phyloP scores from a whole-genome alignment of 140 eudicot genomes.

The Anethum foeniculum region DNA sequence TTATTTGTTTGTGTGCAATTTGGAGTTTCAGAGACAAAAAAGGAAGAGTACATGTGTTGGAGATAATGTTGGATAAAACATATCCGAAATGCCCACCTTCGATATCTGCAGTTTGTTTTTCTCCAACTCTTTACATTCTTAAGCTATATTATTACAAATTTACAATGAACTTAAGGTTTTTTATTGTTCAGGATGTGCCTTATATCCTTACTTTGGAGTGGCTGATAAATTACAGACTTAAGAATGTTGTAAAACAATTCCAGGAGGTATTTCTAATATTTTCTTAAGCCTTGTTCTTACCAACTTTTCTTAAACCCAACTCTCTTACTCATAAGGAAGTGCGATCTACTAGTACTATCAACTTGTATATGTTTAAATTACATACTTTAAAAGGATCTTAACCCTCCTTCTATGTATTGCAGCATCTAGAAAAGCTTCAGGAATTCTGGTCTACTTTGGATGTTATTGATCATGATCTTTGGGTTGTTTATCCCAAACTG shows the following conservation, averaged over 20 bases:
- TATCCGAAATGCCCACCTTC: slow-evolving; percentile 70
- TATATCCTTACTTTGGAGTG: slow-evolving; percentile 48
- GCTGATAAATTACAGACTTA: slow-evolving; percentile 51
- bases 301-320: background rate
- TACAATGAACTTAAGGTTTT: background rate
- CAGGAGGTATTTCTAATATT: slow-evolving; percentile 35
- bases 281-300: background rate
- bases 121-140: slow-evolving; percentile 11
- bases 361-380: background rate
- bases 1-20: slow-evolving; percentile 4
- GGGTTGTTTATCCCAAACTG: slow-evolving; percentile 43
- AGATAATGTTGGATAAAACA: slow-evolving; percentile 45
- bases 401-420: slow-evolving; percentile 17
- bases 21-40: slow-evolving; percentile 50
- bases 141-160: slow-evolving; percentile 2
- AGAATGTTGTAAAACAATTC: slow-evolving; percentile 58
- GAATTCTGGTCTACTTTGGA: slow-evolving; percentile 60
- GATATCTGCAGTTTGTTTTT: slow-evolving; percentile 59
- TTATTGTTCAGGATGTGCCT: slow-evolving; percentile 56
- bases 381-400: slow-evolving; percentile 8
- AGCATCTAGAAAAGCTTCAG: slow-evolving; percentile 82
- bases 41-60: slow-evolving; percentile 65
- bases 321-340: background rate
- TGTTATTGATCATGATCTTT: slow-evolving; percentile 54
- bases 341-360: slow-evolving; percentile 3